Conservation (phyloP, 2,329 filamentous ascomycete genomes). For the Magnaporthiopsis incrustans region DNA sequence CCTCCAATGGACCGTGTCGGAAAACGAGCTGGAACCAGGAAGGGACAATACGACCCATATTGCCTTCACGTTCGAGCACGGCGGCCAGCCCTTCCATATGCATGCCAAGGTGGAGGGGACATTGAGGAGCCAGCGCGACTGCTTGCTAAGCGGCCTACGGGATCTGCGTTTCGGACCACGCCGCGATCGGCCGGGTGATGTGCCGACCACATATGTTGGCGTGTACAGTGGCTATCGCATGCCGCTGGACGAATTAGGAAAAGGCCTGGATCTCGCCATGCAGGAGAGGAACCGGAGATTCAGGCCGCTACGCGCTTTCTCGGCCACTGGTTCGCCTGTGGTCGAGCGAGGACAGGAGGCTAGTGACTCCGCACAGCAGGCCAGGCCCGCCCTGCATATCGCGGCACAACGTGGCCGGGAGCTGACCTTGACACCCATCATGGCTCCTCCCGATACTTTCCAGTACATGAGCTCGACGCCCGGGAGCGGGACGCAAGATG, state of each 20-base stretch:
- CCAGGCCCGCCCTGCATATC: too few species aligned
- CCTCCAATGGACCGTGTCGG: slow-evolving; percentile 13
- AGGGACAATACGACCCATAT: slow-evolving; percentile 10
- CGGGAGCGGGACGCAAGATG: not conserved
- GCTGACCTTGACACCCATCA: not conserved
- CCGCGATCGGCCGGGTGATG: not conserved
- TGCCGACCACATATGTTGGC: not conserved
- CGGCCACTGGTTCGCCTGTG: too few species aligned
- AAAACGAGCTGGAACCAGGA: slow-evolving; percentile 12
- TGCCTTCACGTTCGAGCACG: slow-evolving; percentile 13
- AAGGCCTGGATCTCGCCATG: slow-evolving; percentile 1
- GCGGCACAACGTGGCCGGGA: not conserved
- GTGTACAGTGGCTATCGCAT: not conserved
- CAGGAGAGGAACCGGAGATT: not conserved
- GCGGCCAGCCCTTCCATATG: slow-evolving; percentile 11
- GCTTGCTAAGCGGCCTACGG: not conserved
- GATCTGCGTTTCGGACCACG: slow-evolving; percentile 1
- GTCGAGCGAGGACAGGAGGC: not conserved
- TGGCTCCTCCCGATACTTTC: not conserved
- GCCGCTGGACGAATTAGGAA: not conserved
- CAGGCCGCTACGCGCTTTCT: not conserved
- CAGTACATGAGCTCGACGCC: not conserved
- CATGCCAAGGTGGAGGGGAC: slow-evolving; percentile 12
- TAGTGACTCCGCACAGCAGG: not conserved
- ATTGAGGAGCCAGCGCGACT: slow-evolving; percentile 7